Percentiles rank a stretch among this genome's conserved stretches.
Conservation (phyloP, 2,329 filamentous ascomycete genomes). For the Uncinocarpus reesii region DNA sequence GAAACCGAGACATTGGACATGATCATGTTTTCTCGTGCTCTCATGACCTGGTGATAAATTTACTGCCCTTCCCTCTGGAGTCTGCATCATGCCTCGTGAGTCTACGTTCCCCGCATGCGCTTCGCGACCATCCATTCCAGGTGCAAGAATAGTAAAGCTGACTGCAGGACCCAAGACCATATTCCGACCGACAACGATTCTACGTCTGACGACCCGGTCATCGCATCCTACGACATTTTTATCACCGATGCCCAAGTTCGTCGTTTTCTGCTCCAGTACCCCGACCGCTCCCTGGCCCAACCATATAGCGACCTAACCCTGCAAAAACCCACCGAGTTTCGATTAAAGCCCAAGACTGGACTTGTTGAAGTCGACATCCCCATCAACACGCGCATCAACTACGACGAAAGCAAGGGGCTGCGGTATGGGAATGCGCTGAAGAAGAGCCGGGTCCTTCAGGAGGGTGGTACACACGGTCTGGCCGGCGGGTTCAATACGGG, state of each 20-base stretch:
- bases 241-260: slow-evolving; percentile 64
- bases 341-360: slow-evolving; percentile 69
- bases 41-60: too few relatives aligned
- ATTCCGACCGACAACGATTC: slow-evolving; percentile 7
- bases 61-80: not conserved
- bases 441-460: slow-evolving; percentile 43
- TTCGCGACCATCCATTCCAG: too few relatives aligned
- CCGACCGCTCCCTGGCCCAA: slow-evolving; percentile 53
- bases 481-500: slow-evolving; percentile 57
- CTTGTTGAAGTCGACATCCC: slow-evolving; percentile 91
- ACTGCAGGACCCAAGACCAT: too few relatives aligned
- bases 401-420: slow-evolving; percentile 73
- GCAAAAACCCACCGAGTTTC: slow-evolving; percentile 58
- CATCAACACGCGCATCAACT: slow-evolving; percentile 59
- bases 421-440: slow-evolving; percentile 69
- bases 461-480: slow-evolving; percentile 59
- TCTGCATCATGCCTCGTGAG: slow-evolving; percentile 11
- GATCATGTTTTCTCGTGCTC: too few relatives aligned
- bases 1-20: too few relatives aligned
- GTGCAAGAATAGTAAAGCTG: too few relatives aligned
- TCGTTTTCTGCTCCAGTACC: slow-evolving; percentile 79
- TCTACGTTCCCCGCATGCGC: too few relatives aligned
- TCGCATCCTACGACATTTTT: slow-evolving; percentile 71
- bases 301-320: slow-evolving; percentile 49
- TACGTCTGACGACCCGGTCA: slow-evolving; percentile 51